These are phyloP conservation scores for Rhododendron ferrugineum DNA, from an alignment of 148 eudicot species.

Conservation along the genomic window DNA sequence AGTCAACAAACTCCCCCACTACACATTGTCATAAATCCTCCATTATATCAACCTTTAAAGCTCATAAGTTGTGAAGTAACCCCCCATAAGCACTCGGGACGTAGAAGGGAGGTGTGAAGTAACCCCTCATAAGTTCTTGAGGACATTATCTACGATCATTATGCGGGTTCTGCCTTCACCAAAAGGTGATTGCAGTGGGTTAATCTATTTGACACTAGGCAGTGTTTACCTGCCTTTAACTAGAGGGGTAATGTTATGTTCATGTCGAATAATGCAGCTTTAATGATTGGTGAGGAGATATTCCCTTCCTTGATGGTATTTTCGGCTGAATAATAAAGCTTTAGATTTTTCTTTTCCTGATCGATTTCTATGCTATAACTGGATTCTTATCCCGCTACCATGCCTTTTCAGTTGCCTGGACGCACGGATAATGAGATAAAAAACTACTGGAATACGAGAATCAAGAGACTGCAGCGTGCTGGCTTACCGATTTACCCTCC, in stretches of 20 bases:
- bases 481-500: conserved; percentile 32
- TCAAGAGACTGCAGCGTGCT: conserved; percentile 27
- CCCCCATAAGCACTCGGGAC: background rate
- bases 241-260: background rate
- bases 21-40: background rate
- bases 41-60: background rate
- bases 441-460: conserved; percentile 29
- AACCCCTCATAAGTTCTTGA: background rate
- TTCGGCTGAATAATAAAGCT: background rate
- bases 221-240: background rate
- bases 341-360: background rate
- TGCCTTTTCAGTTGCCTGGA: conserved; percentile 24
- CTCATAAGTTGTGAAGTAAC: background rate
- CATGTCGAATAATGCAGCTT: background rate
- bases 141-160: background rate
- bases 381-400: background rate
- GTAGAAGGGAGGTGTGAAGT: background rate
- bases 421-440: conserved; percentile 30
- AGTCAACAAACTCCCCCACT: background rate
- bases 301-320: background rate
- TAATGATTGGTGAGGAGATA: background rate
- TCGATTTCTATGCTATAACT: background rate
- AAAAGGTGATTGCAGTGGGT: background rate
- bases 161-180: background rate
- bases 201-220: background rate